These are phyloP conservation scores for Alternaria ventricosa DNA, from an alignment of 2,329 filamentous ascomycete genomes.

Conservation along the genomic window DNA sequence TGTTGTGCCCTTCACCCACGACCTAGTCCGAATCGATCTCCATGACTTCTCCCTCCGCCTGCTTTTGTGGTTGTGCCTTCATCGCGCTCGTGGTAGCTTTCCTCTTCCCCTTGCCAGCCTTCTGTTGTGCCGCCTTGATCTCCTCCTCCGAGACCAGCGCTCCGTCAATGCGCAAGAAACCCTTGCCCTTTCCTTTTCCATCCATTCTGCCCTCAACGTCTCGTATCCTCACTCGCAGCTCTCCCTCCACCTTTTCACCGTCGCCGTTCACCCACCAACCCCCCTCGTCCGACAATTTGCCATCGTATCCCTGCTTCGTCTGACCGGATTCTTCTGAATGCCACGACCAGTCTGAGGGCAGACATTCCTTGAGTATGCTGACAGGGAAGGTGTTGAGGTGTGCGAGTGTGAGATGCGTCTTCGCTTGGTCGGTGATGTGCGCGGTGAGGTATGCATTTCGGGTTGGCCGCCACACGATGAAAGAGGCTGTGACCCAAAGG, in stretches of 20 bases:
- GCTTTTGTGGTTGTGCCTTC: slow-evolving; percentile 1
- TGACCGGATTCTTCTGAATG: slow-evolving; percentile 35
- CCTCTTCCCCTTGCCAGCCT: slow-evolving; percentile 16
- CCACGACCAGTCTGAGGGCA: slow-evolving; percentile 84
- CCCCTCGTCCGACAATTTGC: slow-evolving; percentile 52
- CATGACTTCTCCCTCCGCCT: slow-evolving; percentile 13
- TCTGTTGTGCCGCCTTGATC: slow-evolving; percentile 56
- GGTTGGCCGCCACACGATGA: slow-evolving; percentile 80
- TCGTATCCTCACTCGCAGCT: slow-evolving; percentile 76
- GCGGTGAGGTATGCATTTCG: slow-evolving; percentile 79
- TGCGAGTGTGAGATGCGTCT: slow-evolving; percentile 86
- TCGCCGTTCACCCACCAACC: slow-evolving; percentile 78
- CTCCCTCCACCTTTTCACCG: slow-evolving; percentile 62
- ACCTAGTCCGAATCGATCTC: slow-evolving; percentile 11
- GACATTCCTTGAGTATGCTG: slow-evolving; percentile 75
- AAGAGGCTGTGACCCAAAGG: slow-evolving; percentile 86
- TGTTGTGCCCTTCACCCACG: neutral
- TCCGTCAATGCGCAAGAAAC: slow-evolving; percentile 84
- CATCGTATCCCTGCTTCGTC: slow-evolving; percentile 36
- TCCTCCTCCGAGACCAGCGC: slow-evolving; percentile 77
- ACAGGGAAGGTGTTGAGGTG: slow-evolving; percentile 94
- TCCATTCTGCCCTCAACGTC: slow-evolving; percentile 77
- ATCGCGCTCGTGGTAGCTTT: slow-evolving; percentile 11
- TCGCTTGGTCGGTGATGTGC: slow-evolving; percentile 82
- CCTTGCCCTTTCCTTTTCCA: slow-evolving; percentile 72